Percentiles rank a stretch among this genome's conserved stretches.
phyloP scores from a whole-genome alignment of 495 filamentous ascomycete species.

The Talaromyces liani region DNA sequence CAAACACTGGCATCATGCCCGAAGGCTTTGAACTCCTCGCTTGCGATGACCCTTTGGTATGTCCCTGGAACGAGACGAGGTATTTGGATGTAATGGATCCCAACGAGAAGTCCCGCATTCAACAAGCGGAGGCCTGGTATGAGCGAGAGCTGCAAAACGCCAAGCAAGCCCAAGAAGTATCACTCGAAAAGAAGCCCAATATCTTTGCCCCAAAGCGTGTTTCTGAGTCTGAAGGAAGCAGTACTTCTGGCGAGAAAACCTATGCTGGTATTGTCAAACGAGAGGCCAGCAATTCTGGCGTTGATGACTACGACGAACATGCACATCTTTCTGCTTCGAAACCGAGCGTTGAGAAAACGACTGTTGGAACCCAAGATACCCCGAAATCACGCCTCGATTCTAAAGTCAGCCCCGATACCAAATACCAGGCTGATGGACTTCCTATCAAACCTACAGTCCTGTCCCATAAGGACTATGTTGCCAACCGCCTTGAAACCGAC shows the following conservation, averaged over 20 bases:
- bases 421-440: background rate
- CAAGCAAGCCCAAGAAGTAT: background rate
- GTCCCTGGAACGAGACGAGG: conserved; percentile 67
- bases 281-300: background rate
- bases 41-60: conserved; percentile 58
- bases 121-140: conserved; percentile 19
- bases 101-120: conserved; percentile 23
- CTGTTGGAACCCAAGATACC: background rate
- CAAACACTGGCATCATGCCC: conserved; percentile 83
- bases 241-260: background rate
- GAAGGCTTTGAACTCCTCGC: conserved; percentile 60
- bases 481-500: conserved; percentile 49
- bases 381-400: background rate
- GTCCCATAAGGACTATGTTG: conserved; percentile 59
- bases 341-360: background rate
- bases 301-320: conserved; percentile 6
- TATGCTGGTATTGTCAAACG: conserved; percentile 3
- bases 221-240: background rate
- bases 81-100: conserved; percentile 56
- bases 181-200: background rate
- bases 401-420: background rate
- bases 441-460: conserved; percentile 28
- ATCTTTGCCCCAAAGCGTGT: background rate
- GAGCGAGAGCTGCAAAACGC: conserved; percentile 19
- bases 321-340: conserved; percentile 4